Conservation (phyloP, 139 green algal genomes). For the Volvox africanus region DNA sequence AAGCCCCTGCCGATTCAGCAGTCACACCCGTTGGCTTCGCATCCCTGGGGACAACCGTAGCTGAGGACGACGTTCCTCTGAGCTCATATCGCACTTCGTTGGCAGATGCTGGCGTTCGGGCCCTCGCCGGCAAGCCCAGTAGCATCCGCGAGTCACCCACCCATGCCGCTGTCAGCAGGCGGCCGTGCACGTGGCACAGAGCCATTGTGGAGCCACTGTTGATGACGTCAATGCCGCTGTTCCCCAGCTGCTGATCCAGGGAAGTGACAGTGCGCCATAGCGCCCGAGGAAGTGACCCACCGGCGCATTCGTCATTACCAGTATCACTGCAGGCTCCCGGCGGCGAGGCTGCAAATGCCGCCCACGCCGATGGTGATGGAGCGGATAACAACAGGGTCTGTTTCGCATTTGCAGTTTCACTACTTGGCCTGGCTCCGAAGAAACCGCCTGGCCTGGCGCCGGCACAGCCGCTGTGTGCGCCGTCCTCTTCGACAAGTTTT, state of each 20-base stretch:
- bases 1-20: too few relatives aligned
- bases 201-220: conserved; percentile 54
- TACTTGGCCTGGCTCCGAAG: too few relatives aligned
- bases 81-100: too few relatives aligned
- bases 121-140: conserved; percentile 38
- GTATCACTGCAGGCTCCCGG: not conserved
- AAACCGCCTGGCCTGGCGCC: not conserved
- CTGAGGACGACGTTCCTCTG: too few relatives aligned
- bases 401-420: not conserved
- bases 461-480: not conserved
- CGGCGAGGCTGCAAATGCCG: not conserved
- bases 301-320: not conserved
- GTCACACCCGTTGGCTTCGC: too few relatives aligned
- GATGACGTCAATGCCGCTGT: conserved; percentile 44
- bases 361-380: not conserved
- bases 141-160: conserved; percentile 62
- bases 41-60: too few relatives aligned
- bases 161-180: conserved; percentile 62
- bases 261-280: not conserved
- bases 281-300: conserved; percentile 4
- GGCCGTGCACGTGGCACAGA: conserved; percentile 51
- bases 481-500: conserved; percentile 18
- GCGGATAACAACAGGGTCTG: not conserved
- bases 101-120: not conserved
- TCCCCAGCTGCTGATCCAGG: conserved; percentile 41